These are phyloP conservation scores for Fusarium cyanostomum DNA, from an alignment of 2,329 filamentous ascomycete genomes.

Conservation along the genomic window DNA sequence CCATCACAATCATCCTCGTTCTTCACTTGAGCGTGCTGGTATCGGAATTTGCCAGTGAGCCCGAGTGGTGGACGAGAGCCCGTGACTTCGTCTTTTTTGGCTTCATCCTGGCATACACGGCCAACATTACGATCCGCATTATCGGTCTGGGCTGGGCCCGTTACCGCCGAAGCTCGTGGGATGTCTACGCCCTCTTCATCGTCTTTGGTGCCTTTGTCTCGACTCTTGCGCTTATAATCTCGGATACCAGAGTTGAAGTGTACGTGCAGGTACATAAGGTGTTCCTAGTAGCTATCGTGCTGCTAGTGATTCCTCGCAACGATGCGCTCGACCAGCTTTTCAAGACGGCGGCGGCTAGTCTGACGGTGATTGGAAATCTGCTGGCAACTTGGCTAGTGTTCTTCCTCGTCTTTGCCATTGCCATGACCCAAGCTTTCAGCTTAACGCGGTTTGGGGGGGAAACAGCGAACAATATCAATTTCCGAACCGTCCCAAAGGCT, in stretches of 20 bases:
- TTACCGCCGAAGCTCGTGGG: slow-evolving; percentile 94
- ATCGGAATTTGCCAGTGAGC: slow-evolving; percentile 84
- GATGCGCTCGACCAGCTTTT: slow-evolving; percentile 98
- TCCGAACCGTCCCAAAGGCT: slow-evolving; percentile 92
- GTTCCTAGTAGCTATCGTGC: slow-evolving; percentile 88
- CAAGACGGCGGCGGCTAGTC: slow-evolving; percentile 95
- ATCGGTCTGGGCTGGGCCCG: slow-evolving; percentile 90
- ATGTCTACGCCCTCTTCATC: slow-evolving; percentile 84
- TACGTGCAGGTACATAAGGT: slow-evolving; percentile 91
- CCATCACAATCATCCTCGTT: slow-evolving; percentile 81
- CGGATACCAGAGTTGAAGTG: slow-evolving; percentile 64
- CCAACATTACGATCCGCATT: slow-evolving; percentile 85
- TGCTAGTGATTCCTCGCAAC: slow-evolving; percentile 93
- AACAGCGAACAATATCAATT: slow-evolving; percentile 84
- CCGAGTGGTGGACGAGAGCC: slow-evolving; percentile 72
- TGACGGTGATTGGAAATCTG: slow-evolving; percentile 89
- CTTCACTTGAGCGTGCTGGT: slow-evolving; percentile 85
- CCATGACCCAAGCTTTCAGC: slow-evolving; percentile 94
- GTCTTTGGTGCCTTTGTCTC: slow-evolving; percentile 79
- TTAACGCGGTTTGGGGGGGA: slow-evolving; percentile 84
- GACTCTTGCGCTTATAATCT: slow-evolving; percentile 82
- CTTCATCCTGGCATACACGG: slow-evolving; percentile 83
- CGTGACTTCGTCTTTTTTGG: slow-evolving; percentile 81
- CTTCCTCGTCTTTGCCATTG: slow-evolving; percentile 96
- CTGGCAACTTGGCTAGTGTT: slow-evolving; percentile 97